These are phyloP conservation scores for Malassezia vespertilionis DNA, from an alignment of 1,284 basidiomycete genomes.

Conservation along the genomic window DNA sequence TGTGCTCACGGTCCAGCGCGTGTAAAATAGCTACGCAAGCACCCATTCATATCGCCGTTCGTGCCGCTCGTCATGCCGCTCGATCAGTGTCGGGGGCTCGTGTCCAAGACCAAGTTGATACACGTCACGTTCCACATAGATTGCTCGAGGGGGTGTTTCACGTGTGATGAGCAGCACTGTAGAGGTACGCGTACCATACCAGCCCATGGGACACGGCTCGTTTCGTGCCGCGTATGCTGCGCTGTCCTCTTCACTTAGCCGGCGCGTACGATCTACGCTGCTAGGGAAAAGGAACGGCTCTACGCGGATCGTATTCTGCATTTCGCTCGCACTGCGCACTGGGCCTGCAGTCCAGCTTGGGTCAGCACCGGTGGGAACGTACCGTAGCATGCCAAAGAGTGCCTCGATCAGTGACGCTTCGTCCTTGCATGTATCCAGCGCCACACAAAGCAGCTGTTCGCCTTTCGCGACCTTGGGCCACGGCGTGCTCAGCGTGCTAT, in stretches of 20 bases:
- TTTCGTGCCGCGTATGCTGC: background rate
- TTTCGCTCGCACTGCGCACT: background rate
- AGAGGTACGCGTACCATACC: slow-evolving; percentile 17
- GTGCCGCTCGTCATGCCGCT: background rate
- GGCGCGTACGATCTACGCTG: background rate
- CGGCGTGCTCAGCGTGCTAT: slow-evolving; percentile 7
- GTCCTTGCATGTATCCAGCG: background rate
- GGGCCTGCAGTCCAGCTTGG: background rate
- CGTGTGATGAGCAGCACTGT: slow-evolving; percentile 12
- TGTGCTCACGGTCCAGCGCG: slow-evolving; percentile 33
- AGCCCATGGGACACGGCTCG: background rate
- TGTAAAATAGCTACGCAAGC: background rate
- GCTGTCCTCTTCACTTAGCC: background rate
- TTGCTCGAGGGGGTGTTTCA: slow-evolving; percentile 1
- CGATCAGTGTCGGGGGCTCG: background rate
- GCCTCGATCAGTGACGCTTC: background rate
- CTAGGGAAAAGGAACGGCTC: slow-evolving; percentile 6
- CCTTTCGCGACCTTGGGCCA: slow-evolving; percentile 11
- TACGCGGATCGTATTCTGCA: slow-evolving; percentile 9
- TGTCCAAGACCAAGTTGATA: background rate
- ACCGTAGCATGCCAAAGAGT: slow-evolving; percentile 7
- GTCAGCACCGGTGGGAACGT: background rate
- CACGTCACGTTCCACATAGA: slow-evolving; percentile 11
- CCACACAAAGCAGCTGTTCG: background rate
- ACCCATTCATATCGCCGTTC: slow-evolving; percentile 14